A percentile compares a stretch with the other conserved stretches of the same genome.
Evolutionary conservation across 2,329 filamentous ascomycete species (phyloP).

Genomic region (Fusarium protoensiforme): DNA sequence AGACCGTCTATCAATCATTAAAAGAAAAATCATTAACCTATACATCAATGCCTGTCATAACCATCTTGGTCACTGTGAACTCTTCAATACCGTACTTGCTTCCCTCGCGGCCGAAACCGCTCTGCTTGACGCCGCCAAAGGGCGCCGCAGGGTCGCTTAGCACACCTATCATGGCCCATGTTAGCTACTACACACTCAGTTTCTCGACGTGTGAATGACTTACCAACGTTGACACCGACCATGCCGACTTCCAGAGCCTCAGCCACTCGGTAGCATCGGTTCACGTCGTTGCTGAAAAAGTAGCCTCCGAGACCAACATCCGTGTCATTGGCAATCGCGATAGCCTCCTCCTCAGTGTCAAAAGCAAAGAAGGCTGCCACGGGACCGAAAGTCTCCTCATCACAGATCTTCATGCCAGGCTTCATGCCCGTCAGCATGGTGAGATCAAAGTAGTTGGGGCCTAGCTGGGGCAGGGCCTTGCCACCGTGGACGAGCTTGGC

Average conservation of each 20-base stretch:
- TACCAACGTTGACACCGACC: slow-evolving; percentile 48
- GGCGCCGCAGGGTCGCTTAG: slow-evolving; percentile 64
- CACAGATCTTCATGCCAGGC: slow-evolving; percentile 71
- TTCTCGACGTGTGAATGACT: slow-evolving; percentile 1
- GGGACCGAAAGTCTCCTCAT: slow-evolving; percentile 79
- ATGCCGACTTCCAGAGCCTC: slow-evolving; percentile 60
- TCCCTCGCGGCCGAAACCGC: slow-evolving; percentile 80
- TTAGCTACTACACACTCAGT: slow-evolving; percentile 15
- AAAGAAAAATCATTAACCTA: slow-evolving; percentile 12
- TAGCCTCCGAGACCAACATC: slow-evolving; percentile 79
- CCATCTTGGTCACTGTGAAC: slow-evolving; percentile 75
- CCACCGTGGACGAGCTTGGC: slow-evolving; percentile 70
- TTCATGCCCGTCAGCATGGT: slow-evolving; percentile 77
- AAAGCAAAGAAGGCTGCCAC: slow-evolving; percentile 77
- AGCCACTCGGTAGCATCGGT: slow-evolving; percentile 54
- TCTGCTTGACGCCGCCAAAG: slow-evolving; percentile 83
- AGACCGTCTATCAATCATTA: slow-evolving; percentile 5
- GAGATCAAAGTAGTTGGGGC: slow-evolving; percentile 74
- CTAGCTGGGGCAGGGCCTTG: slow-evolving; percentile 66
- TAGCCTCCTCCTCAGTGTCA: slow-evolving; percentile 74
- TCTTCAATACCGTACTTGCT: slow-evolving; percentile 79
- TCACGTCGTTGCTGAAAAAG: slow-evolving; percentile 67
- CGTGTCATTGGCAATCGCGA: slow-evolving; percentile 71
- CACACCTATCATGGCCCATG: slow-evolving; percentile 43
- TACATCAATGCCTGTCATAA: slow-evolving; percentile 44